Evolutionary conservation across 2,329 filamentous ascomycete species (phyloP).

Genomic region (Cladosporium oxysporum): DNA sequence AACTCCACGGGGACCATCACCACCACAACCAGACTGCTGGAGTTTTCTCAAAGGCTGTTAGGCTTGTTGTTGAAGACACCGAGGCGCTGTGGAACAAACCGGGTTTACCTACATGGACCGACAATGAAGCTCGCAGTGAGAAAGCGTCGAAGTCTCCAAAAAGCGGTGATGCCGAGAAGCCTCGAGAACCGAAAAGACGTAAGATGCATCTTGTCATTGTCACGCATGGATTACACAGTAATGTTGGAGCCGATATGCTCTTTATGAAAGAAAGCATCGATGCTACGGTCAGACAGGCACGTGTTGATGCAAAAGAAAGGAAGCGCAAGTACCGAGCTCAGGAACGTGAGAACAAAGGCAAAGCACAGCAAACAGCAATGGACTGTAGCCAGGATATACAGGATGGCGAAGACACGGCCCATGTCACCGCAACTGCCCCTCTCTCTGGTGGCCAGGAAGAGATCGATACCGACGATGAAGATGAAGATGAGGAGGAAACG

Average conservation of each 20-base stretch:
- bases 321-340: slow-evolving; percentile 43
- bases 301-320: slow-evolving; percentile 65
- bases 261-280: slow-evolving; percentile 98
- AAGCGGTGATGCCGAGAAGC: slow-evolving; percentile 22
- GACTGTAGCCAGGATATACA: slow-evolving; percentile 20
- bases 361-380: slow-evolving; percentile 15
- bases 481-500: slow-evolving; percentile 77
- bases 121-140: slow-evolving; percentile 28
- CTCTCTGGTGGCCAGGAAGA: slow-evolving; percentile 54
- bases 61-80: slow-evolving; percentile 82
- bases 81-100: slow-evolving; percentile 92
- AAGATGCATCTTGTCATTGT: slow-evolving; percentile 88
- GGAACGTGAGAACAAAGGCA: slow-evolving; percentile 34
- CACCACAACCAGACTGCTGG: slow-evolving; percentile 62
- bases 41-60: slow-evolving; percentile 80
- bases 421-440: slow-evolving; percentile 46
- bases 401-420: slow-evolving; percentile 10
- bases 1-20: slow-evolving; percentile 52
- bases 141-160: slow-evolving; percentile 24
- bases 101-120: slow-evolving; percentile 65
- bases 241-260: slow-evolving; percentile 93
- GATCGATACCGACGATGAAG: slow-evolving; percentile 50
- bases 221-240: slow-evolving; percentile 94
- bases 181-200: slow-evolving; percentile 58
- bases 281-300: slow-evolving; percentile 72